Evolutionary conservation across 164 flowering plant genomes (phyloP).

Genomic region (Nymphaea colorata): DNA sequence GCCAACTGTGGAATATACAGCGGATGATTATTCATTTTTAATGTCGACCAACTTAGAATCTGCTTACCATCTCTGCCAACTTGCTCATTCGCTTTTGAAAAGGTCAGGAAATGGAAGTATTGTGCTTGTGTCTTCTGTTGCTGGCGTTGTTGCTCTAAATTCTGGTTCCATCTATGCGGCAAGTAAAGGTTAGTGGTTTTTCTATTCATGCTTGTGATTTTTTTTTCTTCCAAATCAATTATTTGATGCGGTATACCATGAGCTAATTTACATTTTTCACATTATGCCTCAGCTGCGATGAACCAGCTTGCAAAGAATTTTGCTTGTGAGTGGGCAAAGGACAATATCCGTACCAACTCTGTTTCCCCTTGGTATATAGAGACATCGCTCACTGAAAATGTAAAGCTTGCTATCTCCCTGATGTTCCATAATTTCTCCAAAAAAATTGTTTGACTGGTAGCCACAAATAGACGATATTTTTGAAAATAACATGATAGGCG

Average conservation of each 20-base stretch:
- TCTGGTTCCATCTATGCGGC: slow-evolving; percentile 25
- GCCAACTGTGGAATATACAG: slow-evolving; percentile 22
- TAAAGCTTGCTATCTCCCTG: too few species aligned
- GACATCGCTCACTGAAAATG: slow-evolving; percentile 36
- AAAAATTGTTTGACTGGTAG: too few species aligned
- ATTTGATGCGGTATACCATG: too few species aligned
- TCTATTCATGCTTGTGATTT: neutral
- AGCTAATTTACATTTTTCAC: too few species aligned
- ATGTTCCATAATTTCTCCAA: too few species aligned
- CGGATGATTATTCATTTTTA: slow-evolving; percentile 24
- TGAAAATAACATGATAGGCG: too few species aligned
- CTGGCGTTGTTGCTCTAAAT: slow-evolving; percentile 17
- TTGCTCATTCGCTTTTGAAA: slow-evolving; percentile 41
- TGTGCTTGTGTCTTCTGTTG: slow-evolving; percentile 34
- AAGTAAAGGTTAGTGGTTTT: slow-evolving; percentile 24
- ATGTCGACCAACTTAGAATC: slow-evolving; percentile 41
- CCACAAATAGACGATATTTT: too few species aligned
- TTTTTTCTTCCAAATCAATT: too few species aligned
- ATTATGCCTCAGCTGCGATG: slow-evolving; percentile 34
- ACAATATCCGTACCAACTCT: slow-evolving; percentile 50
- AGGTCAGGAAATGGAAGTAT: slow-evolving; percentile 31
- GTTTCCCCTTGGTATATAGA: slow-evolving; percentile 64
- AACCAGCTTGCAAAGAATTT: slow-evolving; percentile 58
- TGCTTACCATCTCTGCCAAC: slow-evolving; percentile 1
- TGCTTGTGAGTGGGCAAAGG: slow-evolving; percentile 70